Percentiles rank a stretch among this genome's conserved stretches.
Conservation (phyloP, 106 monocot species). For the Apostasia ramifera region DNA sequence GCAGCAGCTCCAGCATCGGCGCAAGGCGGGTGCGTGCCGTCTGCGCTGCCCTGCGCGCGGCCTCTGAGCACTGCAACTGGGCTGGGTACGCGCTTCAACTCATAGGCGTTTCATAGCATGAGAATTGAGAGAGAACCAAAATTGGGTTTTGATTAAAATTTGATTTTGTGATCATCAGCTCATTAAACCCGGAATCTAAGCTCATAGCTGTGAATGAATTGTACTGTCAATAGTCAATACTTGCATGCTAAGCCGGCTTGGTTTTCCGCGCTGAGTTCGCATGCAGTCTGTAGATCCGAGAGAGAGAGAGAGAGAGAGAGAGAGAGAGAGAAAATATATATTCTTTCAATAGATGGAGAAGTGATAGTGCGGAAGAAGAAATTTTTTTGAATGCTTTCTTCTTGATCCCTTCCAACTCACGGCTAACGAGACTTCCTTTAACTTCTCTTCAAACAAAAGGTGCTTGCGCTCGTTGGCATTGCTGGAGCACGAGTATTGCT, state of each 20-base stretch:
- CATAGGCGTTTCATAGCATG: too few relatives aligned
- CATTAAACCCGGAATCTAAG: too few relatives aligned
- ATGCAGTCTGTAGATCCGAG: too few relatives aligned
- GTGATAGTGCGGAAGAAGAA: background rate
- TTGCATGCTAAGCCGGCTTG: too few relatives aligned
- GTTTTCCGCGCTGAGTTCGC: too few relatives aligned
- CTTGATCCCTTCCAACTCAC: background rate
- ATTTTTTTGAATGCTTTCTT: background rate
- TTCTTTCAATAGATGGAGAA: background rate
- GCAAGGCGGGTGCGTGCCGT: slow-evolving; percentile 23
- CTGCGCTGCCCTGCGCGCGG: slow-evolving; percentile 30
- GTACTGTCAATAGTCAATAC: too few relatives aligned
- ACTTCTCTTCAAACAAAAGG: slow-evolving; percentile 3
- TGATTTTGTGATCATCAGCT: too few relatives aligned
- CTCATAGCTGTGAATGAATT: too few relatives aligned
- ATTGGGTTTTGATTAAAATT: too few relatives aligned
- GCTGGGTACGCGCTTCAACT: slow-evolving; percentile 8
- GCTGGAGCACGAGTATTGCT: slow-evolving; percentile 29
- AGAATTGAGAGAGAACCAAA: too few relatives aligned
- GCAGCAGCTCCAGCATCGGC: slow-evolving; percentile 49
- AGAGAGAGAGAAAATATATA: too few relatives aligned
- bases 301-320: too few relatives aligned
- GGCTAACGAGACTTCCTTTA: background rate
- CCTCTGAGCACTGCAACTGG: slow-evolving; percentile 31
- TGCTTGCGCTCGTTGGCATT: slow-evolving; percentile 20